Conservation (phyloP, 345 rosid species). For the Populus davidiana region DNA sequence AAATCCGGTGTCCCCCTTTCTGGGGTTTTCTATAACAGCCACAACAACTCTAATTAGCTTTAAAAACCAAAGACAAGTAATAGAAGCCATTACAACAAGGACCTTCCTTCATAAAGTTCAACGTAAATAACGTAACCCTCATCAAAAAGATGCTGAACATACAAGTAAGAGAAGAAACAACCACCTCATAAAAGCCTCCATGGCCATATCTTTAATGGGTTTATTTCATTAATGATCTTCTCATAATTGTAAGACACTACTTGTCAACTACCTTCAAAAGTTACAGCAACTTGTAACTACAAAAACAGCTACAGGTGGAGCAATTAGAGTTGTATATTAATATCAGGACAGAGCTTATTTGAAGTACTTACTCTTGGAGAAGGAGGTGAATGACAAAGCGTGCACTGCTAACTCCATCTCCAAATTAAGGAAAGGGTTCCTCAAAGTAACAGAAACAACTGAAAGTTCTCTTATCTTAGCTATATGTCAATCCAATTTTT, state of each 20-base stretch:
- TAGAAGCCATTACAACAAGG: constrained; percentile 10
- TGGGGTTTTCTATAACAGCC: constrained; percentile 11
- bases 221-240: constrained; percentile 11
- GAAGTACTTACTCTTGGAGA: constrained; percentile 24
- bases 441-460: background rate
- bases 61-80: constrained; percentile 2
- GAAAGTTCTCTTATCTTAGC: constrained; percentile 22
- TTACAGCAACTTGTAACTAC: constrained; percentile 11
- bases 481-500: background rate
- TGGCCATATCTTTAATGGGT: constrained; percentile 5
- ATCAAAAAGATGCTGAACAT: background rate
- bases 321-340: background rate
- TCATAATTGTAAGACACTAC: background rate
- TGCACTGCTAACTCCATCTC: constrained; percentile 37
- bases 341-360: background rate
- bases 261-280: background rate
- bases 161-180: background rate
- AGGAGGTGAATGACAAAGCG: constrained; percentile 23
- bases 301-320: background rate
- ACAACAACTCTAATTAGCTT: constrained; percentile 19
- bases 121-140: constrained; percentile 12
- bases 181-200: constrained; percentile 16
- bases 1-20: constrained; percentile 11
- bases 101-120: constrained; percentile 20
- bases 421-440: background rate